These are phyloP conservation scores for Fraxinus floribunda DNA, from an alignment of 305 asterid genomes.

Conservation along the genomic window DNA sequence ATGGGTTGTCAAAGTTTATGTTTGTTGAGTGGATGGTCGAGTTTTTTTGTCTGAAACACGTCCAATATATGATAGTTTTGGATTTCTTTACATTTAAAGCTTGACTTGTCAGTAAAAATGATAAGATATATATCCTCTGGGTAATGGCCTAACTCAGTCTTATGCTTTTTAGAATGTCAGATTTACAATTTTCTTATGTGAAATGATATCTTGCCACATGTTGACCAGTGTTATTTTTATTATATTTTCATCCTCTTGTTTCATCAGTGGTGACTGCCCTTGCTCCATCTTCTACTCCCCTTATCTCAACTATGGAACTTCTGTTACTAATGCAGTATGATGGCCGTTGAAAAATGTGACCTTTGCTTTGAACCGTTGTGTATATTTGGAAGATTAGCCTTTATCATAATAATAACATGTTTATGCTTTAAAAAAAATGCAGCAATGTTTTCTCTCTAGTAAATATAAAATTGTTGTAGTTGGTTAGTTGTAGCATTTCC, in stretches of 20 bases:
- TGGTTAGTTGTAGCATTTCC: background rate
- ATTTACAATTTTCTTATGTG: background rate
- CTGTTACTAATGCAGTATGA: background rate
- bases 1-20: background rate
- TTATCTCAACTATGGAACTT: background rate
- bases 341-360: background rate
- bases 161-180: background rate
- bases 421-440: background rate
- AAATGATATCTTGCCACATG: background rate
- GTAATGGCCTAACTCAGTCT: background rate
- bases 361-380: background rate
- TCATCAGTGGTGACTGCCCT: background rate
- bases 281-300: background rate
- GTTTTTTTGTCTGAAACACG: background rate
- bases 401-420: background rate
- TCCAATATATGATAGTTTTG: background rate
- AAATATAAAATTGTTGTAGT: background rate
- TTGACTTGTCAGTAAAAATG: background rate
- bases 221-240: background rate
- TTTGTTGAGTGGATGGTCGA: background rate
- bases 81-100: background rate
- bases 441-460: background rate
- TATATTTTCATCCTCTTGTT: background rate
- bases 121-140: conserved; percentile 1
- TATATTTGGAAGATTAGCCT: background rate